These are phyloP conservation scores for Exutisphaerella laricina DNA, from an alignment of 2,329 filamentous ascomycete genomes.

Conservation along the genomic window DNA sequence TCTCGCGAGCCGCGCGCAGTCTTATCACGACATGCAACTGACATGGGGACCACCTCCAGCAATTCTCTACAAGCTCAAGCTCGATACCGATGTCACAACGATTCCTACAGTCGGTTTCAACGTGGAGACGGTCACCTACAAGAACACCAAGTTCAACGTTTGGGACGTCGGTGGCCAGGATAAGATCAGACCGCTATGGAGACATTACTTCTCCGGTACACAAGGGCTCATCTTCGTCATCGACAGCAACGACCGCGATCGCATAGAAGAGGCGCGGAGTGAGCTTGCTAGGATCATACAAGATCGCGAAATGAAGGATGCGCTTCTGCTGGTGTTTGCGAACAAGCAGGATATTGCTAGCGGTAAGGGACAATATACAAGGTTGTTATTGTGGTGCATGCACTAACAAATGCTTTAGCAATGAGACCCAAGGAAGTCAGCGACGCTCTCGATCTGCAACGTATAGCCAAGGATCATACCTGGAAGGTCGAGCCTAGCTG, in stretches of 20 bases:
- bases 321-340: constrained; percentile 93
- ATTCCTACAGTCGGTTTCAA: constrained; percentile 99
- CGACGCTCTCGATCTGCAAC: constrained; percentile 44
- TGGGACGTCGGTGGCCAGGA: constrained; percentile 99
- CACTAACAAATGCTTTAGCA: constrained; percentile 30
- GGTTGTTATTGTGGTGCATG: neutral
- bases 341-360: constrained; percentile 98
- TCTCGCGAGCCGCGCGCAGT: too few relatives aligned
- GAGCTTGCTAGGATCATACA: constrained; percentile 98
- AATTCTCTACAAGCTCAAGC: constrained; percentile 99
- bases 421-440: constrained; percentile 49
- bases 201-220: constrained; percentile 97
- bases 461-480: constrained; percentile 48
- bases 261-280: constrained; percentile 93
- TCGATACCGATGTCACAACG: constrained; percentile 97
- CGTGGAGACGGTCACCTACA: constrained; percentile 99
- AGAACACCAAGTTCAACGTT: constrained; percentile 99
- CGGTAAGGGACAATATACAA: constrained; percentile 53
- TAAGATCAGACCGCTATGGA: constrained; percentile 99
- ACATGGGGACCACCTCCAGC: constrained; percentile 38
- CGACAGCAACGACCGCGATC: constrained; percentile 97
- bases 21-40: neutral
- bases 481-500: constrained; percentile 53
- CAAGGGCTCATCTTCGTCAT: constrained; percentile 99
- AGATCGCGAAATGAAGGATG: constrained; percentile 97